Conservation (phyloP, 345 rosid species). For the Salix viminalis region DNA sequence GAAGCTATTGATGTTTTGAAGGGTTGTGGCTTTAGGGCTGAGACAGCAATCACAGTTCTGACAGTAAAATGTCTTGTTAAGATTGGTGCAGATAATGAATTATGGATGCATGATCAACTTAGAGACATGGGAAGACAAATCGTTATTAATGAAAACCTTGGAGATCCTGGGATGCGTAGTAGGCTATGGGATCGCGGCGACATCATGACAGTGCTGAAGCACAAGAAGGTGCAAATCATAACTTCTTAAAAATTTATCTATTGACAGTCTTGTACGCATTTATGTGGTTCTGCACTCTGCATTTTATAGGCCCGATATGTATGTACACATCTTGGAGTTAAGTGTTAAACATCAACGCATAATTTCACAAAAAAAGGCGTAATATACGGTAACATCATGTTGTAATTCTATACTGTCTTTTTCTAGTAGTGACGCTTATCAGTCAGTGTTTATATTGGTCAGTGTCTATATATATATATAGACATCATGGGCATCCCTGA, state of each 20-base stretch:
- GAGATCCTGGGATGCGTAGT: constrained; percentile 42
- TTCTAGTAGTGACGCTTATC: too few species aligned
- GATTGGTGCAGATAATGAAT: constrained; percentile 13
- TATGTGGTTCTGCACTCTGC: too few species aligned
- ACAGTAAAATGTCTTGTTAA: constrained; percentile 52
- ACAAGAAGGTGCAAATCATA: constrained; percentile 32
- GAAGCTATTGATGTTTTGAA: constrained; percentile 45
- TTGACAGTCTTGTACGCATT: too few species aligned
- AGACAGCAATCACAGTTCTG: constrained; percentile 44
- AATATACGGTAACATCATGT: too few species aligned
- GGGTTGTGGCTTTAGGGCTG: constrained; percentile 55
- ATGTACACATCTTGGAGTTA: too few species aligned
- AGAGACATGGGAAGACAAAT: constrained; percentile 76
- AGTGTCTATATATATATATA: background rate
- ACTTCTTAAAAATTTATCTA: too few species aligned
- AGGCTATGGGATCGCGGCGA: constrained; percentile 66
- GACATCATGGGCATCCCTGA: too few species aligned
- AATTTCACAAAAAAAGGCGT: too few species aligned
- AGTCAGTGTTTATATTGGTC: background rate
- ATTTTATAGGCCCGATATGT: too few species aligned
- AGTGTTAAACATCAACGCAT: too few species aligned
- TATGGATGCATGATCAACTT: constrained; percentile 80
- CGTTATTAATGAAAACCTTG: constrained; percentile 20
- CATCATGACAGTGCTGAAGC: constrained; percentile 35
- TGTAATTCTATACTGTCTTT: too few species aligned